Percentiles rank a stretch among this genome's conserved stretches.
Conservation (phyloP, 345 rosid species). For the Pistacia integerrima region DNA sequence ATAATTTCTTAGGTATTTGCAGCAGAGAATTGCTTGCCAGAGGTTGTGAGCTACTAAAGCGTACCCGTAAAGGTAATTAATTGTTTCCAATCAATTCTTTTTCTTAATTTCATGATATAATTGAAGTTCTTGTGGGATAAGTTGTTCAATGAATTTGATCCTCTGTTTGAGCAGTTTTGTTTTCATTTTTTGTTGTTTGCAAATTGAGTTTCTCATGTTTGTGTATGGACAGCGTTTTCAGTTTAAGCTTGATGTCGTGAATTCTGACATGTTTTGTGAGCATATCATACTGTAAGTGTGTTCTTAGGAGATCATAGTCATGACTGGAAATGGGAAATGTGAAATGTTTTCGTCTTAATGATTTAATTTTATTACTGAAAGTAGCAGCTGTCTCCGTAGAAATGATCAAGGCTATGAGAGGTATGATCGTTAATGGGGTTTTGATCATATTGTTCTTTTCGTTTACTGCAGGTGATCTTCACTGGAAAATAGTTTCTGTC, state of each 20-base stretch:
- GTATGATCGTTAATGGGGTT: neutral
- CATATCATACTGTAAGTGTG: neutral
- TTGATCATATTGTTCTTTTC: conserved; percentile 16
- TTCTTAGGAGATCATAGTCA: neutral
- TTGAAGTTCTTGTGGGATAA: neutral
- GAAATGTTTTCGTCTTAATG: neutral
- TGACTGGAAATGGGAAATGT: neutral
- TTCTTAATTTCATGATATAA: neutral
- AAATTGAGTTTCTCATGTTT: no score
- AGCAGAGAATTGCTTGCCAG: conserved; percentile 85
- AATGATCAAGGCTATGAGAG: neutral
- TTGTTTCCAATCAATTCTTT: neutral
- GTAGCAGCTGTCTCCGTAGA: neutral
- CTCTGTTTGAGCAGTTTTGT: neutral
- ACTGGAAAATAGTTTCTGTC: conserved; percentile 92
- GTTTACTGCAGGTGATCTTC: conserved; percentile 81
- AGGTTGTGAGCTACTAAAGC: conserved; percentile 93
- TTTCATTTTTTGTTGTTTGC: neutral
- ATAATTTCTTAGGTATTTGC: conserved; percentile 82
- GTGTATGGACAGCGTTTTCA: neutral
- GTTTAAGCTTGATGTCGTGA: neutral
- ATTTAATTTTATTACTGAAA: neutral
- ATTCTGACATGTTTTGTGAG: neutral
- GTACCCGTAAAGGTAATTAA: conserved; percentile 82
- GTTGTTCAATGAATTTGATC: neutral